Conservation (phyloP, 2,329 filamentous ascomycete genomes). For the Ophiostoma sp. region DNA sequence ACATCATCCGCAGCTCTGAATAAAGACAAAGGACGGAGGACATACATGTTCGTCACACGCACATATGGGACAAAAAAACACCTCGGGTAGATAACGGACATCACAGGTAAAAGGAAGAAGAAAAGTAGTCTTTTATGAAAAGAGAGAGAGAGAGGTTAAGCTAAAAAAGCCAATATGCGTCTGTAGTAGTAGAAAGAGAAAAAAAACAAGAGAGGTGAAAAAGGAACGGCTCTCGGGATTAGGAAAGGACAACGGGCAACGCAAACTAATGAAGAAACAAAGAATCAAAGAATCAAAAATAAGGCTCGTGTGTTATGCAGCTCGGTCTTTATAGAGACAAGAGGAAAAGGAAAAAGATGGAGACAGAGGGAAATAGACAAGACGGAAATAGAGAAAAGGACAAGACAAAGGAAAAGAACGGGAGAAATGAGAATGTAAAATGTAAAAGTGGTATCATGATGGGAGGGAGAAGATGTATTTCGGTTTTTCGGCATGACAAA, state of each 20-base stretch:
- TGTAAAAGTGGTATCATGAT: constrained; percentile 34
- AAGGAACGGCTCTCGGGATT: not conserved
- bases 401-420: not conserved
- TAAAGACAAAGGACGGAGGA: not conserved
- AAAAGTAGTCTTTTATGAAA: not conserved
- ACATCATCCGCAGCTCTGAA: not conserved
- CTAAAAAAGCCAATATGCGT: not conserved
- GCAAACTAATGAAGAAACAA: constrained; percentile 20
- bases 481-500: constrained; percentile 29
- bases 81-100: not conserved
- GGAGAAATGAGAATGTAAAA: not conserved
- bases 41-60: not conserved
- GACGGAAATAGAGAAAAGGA: not conserved
- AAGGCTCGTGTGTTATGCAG: constrained; percentile 16
- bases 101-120: not conserved
- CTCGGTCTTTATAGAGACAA: not conserved
- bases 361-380: not conserved
- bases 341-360: not conserved
- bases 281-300: not conserved
- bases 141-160: not conserved
- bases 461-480: constrained; percentile 8
- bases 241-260: constrained; percentile 16
- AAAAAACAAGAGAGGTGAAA: not conserved
- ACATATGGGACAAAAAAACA: not conserved
- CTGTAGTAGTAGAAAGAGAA: not conserved